These are phyloP conservation scores for Prunus davidiana DNA, from an alignment of 306 rosid genomes.

Conservation along the genomic window DNA sequence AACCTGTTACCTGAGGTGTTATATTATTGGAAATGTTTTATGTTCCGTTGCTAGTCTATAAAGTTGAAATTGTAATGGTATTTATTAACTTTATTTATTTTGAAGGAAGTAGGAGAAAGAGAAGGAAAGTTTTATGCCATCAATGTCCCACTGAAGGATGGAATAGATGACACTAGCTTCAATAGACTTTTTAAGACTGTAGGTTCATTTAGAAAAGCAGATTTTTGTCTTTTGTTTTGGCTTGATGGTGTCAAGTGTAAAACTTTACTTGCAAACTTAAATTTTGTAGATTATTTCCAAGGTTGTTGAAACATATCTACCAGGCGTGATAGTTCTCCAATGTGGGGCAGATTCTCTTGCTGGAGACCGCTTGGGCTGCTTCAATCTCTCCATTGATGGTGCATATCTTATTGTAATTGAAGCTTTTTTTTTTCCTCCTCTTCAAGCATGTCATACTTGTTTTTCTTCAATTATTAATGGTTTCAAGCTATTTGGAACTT, in stretches of 20 bases:
- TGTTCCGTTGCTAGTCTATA: neutral
- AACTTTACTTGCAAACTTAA: conserved; percentile 16
- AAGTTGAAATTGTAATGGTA: conserved; percentile 26
- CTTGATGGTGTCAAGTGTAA: conserved; percentile 18
- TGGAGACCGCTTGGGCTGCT: conserved; percentile 99
- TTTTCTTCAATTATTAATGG: neutral
- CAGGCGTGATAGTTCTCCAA: conserved; percentile 95
- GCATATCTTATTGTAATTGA: conserved; percentile 51
- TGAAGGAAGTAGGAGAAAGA: conserved; percentile 97
- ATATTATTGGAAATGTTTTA: neutral
- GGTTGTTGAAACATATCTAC: conserved; percentile 94
- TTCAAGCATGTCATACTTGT: neutral
- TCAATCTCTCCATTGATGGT: conserved; percentile 99
- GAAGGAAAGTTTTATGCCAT: conserved; percentile 98
- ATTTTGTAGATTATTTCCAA: conserved; percentile 77
- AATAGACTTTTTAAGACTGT: conserved; percentile 92
- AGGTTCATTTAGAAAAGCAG: conserved; percentile 37
- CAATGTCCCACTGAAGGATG: conserved; percentile 95
- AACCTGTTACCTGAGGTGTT: neutral
- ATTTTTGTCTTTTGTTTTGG: conserved; percentile 17
- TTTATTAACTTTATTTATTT: conserved; percentile 45
- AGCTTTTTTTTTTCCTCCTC: conserved; percentile 14
- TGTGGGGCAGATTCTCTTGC: conserved; percentile 99
- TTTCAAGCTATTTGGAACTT: neutral
- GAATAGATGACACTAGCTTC: conserved; percentile 97